A percentile compares a stretch with the other conserved stretches of the same genome.
Conservation (phyloP, 2,329 filamentous ascomycete genomes). For the Cytospora piceicola region DNA sequence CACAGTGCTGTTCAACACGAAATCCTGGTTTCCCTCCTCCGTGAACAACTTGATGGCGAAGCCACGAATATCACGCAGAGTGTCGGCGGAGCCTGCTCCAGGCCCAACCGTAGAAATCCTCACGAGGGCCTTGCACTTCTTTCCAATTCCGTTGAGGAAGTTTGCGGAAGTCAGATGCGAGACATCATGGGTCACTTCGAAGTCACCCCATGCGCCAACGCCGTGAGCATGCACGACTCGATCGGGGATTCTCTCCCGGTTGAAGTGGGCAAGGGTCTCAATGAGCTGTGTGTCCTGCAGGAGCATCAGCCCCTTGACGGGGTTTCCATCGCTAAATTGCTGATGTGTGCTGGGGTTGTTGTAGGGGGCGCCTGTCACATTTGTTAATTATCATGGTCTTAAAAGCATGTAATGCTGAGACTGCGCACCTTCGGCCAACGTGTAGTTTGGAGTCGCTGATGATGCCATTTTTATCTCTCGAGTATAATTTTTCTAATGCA, state of each 20-base stretch:
- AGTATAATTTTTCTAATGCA: too few relatives aligned
- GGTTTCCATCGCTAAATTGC: neutral
- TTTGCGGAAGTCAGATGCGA: slow-evolving; percentile 59
- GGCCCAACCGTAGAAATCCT: slow-evolving; percentile 79
- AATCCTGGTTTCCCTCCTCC: slow-evolving; percentile 74
- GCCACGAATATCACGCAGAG: slow-evolving; percentile 72
- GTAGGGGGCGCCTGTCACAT: neutral
- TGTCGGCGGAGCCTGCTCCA: slow-evolving; percentile 72
- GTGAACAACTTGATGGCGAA: slow-evolving; percentile 77
- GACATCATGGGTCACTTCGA: slow-evolving; percentile 50
- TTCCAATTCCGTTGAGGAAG: slow-evolving; percentile 64
- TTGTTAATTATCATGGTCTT: neutral
- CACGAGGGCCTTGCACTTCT: slow-evolving; percentile 68
- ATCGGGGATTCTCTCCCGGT: slow-evolving; percentile 65
- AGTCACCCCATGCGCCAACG: slow-evolving; percentile 59
- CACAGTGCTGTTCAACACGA: slow-evolving; percentile 71
- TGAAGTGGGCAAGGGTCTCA: slow-evolving; percentile 64
- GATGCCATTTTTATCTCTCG: too few relatives aligned
- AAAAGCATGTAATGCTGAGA: too few relatives aligned
- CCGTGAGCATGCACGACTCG: slow-evolving; percentile 65
- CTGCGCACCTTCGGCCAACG: too few relatives aligned
- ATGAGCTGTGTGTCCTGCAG: slow-evolving; percentile 65
- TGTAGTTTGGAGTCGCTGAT: too few relatives aligned
- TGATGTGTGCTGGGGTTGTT: neutral
- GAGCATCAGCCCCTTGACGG: slow-evolving; percentile 38